These are phyloP conservation scores for Chromosphaera perkinsii DNA, from an alignment of 208 protist genomes.

Conservation along the genomic window DNA sequence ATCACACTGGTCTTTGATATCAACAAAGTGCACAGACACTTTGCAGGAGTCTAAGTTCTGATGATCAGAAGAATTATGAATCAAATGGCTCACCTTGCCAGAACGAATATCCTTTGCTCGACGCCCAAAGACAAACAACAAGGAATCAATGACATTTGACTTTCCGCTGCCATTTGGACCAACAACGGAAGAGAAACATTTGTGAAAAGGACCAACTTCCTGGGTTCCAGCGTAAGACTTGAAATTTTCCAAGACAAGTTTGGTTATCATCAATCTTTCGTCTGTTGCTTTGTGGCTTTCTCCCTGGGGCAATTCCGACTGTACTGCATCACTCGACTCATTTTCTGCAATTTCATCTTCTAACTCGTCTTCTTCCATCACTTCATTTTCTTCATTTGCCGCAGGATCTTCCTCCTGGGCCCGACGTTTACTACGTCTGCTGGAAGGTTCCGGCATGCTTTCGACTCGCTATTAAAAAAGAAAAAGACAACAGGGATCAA, in stretches of 20 bases:
- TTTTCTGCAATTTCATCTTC: no score
- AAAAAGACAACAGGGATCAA: no score
- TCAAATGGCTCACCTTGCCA: conserved; percentile 91
- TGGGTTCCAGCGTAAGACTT: conserved; percentile 97
- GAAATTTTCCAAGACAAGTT: conserved; percentile 98
- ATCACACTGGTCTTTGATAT: conserved; percentile 76
- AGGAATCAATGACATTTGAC: conserved; percentile 99
- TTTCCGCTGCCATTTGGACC: conserved; percentile 99
- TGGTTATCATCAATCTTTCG: conserved; percentile 88
- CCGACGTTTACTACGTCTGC: no score
- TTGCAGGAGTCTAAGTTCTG: conserved; percentile 76
- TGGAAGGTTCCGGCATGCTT: no score
- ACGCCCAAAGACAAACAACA: conserved; percentile 99
- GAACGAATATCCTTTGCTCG: conserved; percentile 93
- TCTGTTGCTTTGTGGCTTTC: no score
- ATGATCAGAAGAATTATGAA: conserved; percentile 93
- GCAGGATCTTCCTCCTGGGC: no score
- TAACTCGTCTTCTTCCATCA: no score
- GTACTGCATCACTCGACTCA: no score
- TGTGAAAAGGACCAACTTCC: conserved; percentile 97
- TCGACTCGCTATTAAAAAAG: no score
- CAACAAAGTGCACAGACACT: conserved; percentile 94
- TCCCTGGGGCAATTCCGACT: no score
- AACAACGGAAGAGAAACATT: conserved; percentile 97
- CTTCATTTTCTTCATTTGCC: no score